Conservation (phyloP, 257 asterid genomes). For the Solanum tarijense region DNA sequence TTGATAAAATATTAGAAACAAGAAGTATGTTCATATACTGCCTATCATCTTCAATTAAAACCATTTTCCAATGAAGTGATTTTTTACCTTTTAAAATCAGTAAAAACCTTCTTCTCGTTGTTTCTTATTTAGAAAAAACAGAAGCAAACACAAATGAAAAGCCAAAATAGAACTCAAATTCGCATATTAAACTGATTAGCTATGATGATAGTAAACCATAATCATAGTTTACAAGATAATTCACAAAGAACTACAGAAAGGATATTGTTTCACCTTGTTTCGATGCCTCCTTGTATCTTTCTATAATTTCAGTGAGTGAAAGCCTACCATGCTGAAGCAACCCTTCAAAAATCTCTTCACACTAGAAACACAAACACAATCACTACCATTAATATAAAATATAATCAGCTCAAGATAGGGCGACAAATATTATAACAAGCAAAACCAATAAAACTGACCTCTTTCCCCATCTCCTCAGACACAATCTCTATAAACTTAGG, state of each 20-base stretch:
- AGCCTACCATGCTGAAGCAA: slow-evolving; percentile 93
- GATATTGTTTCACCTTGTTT: slow-evolving; percentile 25
- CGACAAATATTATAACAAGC: background rate
- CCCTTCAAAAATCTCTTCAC: slow-evolving; percentile 54
- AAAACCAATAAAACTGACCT: slow-evolving; percentile 24
- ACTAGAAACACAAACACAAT: slow-evolving; percentile 27
- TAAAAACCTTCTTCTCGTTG: background rate
- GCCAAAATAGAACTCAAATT: background rate
- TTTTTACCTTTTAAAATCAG: background rate
- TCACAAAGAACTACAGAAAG: background rate
- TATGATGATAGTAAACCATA: background rate
- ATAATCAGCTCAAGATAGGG: background rate
- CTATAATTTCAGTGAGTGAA: slow-evolving; percentile 51
- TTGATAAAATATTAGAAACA: background rate
- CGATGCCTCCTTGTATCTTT: slow-evolving; percentile 39
- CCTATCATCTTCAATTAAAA: background rate
- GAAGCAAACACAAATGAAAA: background rate
- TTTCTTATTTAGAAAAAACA: background rate
- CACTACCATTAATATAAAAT: slow-evolving; percentile 3
- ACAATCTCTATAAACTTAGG: slow-evolving; percentile 63
- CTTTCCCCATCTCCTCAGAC: slow-evolving; percentile 61
- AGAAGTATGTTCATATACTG: background rate
- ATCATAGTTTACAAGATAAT: background rate
- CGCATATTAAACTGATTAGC: background rate
- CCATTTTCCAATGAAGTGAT: background rate